Conservation (phyloP, 352 stramenopile genomes). For the Plasmopara viticola region DNA sequence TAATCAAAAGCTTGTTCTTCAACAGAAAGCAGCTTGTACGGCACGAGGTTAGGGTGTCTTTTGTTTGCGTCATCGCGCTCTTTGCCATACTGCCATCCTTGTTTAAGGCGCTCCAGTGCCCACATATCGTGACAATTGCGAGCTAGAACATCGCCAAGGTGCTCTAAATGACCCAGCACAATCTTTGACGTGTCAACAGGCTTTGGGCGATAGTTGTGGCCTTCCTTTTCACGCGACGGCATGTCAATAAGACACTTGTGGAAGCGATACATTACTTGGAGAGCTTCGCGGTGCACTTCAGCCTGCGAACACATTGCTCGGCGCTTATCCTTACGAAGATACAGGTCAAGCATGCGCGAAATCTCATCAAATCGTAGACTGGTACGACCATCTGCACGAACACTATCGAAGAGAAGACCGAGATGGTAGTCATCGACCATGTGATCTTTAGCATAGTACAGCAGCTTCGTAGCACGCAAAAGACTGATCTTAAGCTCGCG, state of each 20-base stretch:
- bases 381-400: conserved; percentile 59
- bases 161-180: conserved; percentile 65
- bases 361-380: conserved; percentile 83
- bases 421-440: conserved; percentile 83
- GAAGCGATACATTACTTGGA: conserved; percentile 88
- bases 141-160: conserved; percentile 67
- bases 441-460: conserved; percentile 71
- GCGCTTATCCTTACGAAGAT: conserved; percentile 72
- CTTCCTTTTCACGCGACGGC: conserved; percentile 83
- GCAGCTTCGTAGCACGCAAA: conserved; percentile 75
- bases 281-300: conserved; percentile 65
- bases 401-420: conserved; percentile 66
- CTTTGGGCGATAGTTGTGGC: conserved; percentile 83
- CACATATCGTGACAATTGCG: conserved; percentile 87
- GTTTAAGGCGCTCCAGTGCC: conserved; percentile 76
- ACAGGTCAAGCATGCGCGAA: conserved; percentile 79
- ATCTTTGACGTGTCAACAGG: conserved; percentile 72
- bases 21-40: conserved; percentile 70
- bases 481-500: conserved; percentile 71
- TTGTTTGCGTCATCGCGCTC: conserved; percentile 71
- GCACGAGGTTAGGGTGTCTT: conserved; percentile 74
- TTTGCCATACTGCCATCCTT: conserved; percentile 72
- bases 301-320: conserved; percentile 59
- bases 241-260: conserved; percentile 85
- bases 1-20: conserved; percentile 83